Conservation (phyloP, 495 filamentous ascomycete genomes). For the Polyplosphaeria fusca region DNA sequence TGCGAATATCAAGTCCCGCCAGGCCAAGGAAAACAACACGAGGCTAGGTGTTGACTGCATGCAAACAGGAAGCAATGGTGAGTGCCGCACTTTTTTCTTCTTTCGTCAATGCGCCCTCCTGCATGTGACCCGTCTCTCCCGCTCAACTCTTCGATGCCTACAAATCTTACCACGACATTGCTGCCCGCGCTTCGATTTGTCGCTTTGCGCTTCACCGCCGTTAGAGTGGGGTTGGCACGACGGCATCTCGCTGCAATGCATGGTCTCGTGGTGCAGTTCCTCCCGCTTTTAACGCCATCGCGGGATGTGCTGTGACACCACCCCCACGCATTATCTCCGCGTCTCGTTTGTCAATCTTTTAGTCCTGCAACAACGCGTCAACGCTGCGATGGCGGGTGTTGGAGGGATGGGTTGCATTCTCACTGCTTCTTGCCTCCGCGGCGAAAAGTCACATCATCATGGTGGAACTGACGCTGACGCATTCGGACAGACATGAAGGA, state of each 20-base stretch:
- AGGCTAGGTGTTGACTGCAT: constrained; percentile 96
- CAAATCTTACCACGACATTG: constrained; percentile 6
- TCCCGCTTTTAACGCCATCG: constrained; percentile 14
- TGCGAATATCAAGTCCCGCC: constrained; percentile 89
- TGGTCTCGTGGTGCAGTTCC: constrained; percentile 11
- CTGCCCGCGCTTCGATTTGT: constrained; percentile 8
- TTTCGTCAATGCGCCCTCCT: background rate
- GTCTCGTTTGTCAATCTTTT: constrained; percentile 23
- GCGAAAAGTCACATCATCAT: no score
- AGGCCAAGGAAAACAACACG: constrained; percentile 83
- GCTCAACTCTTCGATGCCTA: background rate
- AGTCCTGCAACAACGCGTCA: constrained; percentile 12
- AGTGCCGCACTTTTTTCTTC: constrained; percentile 32
- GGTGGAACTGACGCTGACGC: no score
- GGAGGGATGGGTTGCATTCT: no score
- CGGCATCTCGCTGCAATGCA: constrained; percentile 4
- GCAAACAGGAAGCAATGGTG: constrained; percentile 83
- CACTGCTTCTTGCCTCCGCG: background rate
- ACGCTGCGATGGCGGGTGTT: background rate
- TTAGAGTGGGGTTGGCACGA: constrained; percentile 1
- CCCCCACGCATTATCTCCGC: constrained; percentile 33
- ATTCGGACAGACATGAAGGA: constrained; percentile 91
- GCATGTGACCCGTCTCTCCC: background rate
- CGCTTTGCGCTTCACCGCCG: constrained; percentile 16
- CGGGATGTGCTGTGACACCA: background rate